Evolutionary conservation across 345 rosid species (phyloP), one percentile per base, ranked within the genome.

Genomic region (Melastoma malabathricum): DNA sequence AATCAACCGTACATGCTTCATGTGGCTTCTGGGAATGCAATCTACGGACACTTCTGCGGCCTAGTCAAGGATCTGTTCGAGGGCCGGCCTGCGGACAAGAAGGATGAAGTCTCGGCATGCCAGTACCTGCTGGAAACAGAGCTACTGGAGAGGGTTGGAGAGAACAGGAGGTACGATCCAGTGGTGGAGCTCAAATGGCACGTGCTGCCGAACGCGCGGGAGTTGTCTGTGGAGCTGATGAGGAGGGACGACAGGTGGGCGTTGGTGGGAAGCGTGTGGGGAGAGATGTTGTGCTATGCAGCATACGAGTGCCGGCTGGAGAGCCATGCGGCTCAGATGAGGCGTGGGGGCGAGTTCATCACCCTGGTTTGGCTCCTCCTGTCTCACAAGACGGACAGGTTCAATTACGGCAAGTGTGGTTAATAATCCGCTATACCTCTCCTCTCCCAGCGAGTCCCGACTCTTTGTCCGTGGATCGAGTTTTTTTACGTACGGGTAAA

Each of bases 361-460:
- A 61, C 59, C 29, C 54, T 34, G 44, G 7, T 61, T 18, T 61
- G 64, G 64, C 59, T 61, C 47, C 54, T 61, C 3, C 29, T 61
- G 17, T 18, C 31, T n/a, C 54, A 61, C 41, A 46, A 61, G 43
- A 61, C 59, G 0, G 45, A 61, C 9, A 39, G 50, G 50, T 54
- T 38, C 16, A 61, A 61, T 23, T 27, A 47, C 13, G 56, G 59
- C 50, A 23, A 39, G 6, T 61, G 38, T 54, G 56, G 18, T 18
- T 52, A 17, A 25, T 23, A 38, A 52, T n/a, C n/a, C n/a, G n/a
- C n/a, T n/a, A n/a, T n/a, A n/a, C n/a, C n/a, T n/a, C n/a, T n/a
- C n/a, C n/a, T n/a, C n/a, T n/a, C n/a, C n/a, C n/a, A n/a, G n/a
- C n/a, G n/a, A n/a, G n/a, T n/a, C n/a, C n/a, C n/a, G n/a, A n/a